Evolutionary conservation across 2,329 filamentous ascomycete genomes (phyloP), one percentile per base, ranked within the genome.

Genomic region (Colletotrichum tropicicola): DNA sequence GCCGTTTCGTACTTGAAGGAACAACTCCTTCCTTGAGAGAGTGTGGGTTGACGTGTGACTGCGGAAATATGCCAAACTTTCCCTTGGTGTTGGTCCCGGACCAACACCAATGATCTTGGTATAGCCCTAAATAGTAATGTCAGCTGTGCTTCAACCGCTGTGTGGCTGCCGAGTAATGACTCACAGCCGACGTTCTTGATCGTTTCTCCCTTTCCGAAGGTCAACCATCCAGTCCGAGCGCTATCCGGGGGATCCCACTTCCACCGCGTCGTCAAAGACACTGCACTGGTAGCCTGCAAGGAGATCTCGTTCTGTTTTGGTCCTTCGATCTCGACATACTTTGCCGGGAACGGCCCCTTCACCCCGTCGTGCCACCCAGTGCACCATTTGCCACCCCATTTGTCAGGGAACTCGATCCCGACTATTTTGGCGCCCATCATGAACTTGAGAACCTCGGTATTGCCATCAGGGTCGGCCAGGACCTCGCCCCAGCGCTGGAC

Each of bases 151-250:
- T n/a, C n/a, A n/a, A n/a, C n/a, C n/a, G n/a, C n/a, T n/a, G n/a
- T n/a, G n/a, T n/a, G n/a, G n/a, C n/a, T n/a, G n/a, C n/a, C n/a
- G 15, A 5, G 13, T 15, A 4, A 32, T 3, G 4, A 55, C 69
- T 68, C 27, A 72, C 70, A 72, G 3, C 66, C 67, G 13, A 71
- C 88, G 78, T 82, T 88, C 55, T 77, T 81, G n/a, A 83, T 84
- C 5, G 80, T 83, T 61, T 84, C 82, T 15, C 79, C 82, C 28
- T 82, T 82, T 5, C 80, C 80, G 65, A 85, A 68, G 15, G 56
- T 44, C 13, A 72, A 17, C 70, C 70, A 72, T 3, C 67, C 65
- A 9, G 55, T 52, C 9, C 51, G 54, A 5, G 48, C 65, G 15
- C 37, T 41, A 13, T 67, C 54, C 2, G 41, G 27, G 6, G 69